Percentiles rank a stretch among this genome's conserved stretches.
phyloP scores from a whole-genome alignment of 75 land plant species.

The Picea sitchensis region DNA sequence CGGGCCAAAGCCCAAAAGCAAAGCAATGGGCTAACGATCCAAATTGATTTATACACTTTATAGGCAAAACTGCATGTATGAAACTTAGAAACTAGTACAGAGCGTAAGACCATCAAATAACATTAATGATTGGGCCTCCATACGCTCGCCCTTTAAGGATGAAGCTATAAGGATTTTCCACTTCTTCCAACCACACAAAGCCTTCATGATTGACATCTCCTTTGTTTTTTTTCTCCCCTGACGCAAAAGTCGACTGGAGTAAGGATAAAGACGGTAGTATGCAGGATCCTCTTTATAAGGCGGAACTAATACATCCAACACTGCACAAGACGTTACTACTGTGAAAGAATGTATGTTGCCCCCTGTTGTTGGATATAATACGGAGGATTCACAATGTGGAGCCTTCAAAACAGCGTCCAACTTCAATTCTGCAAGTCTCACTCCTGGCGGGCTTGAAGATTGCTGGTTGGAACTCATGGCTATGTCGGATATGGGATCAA shows the following conservation, averaged over 20 bases:
- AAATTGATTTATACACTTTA: too few relatives aligned
- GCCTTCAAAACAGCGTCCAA: constrained; percentile 65
- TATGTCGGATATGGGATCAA: constrained; percentile 32
- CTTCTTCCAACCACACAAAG: constrained; percentile 7
- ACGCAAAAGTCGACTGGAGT: not conserved
- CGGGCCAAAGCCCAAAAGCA: too few relatives aligned
- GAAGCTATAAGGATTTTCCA: not conserved
- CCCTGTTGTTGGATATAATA: constrained; percentile 77
- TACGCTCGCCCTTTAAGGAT: not conserved
- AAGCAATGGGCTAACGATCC: too few relatives aligned
- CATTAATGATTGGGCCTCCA: not conserved
- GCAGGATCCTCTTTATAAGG: constrained; percentile 79
- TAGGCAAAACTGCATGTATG: too few relatives aligned
- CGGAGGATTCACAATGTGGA: constrained; percentile 51
- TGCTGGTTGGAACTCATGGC: not conserved
- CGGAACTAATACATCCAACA: constrained; percentile 88
- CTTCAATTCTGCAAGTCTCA: constrained; percentile 75
- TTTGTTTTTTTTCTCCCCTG: not conserved
- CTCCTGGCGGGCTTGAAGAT: constrained; percentile 27
- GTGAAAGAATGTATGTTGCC: constrained; percentile 97
- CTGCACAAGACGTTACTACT: constrained; percentile 88
- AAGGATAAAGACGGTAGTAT: constrained; percentile 77
- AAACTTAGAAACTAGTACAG: too few relatives aligned
- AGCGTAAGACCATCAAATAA: not conserved
- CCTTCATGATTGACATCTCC: not conserved